phyloP scores from a whole-genome alignment of 176 grass and related monocot species.

The Thinopyrum elongatum region DNA sequence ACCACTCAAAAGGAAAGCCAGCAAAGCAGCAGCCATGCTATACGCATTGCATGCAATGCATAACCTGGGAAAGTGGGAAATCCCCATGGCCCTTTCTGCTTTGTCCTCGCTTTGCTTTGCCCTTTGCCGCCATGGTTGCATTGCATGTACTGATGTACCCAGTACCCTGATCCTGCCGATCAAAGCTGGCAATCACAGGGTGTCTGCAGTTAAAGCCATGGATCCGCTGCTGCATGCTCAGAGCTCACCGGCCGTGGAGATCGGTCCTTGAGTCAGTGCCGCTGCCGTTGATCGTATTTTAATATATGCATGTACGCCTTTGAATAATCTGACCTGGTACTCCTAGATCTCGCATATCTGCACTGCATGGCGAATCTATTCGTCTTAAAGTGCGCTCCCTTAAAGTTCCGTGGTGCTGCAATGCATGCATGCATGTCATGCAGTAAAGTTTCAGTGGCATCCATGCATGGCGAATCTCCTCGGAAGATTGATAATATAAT shows the following conservation, averaged over 20 bases:
- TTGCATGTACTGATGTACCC: too few species aligned
- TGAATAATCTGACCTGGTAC: not conserved
- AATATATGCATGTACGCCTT: too few species aligned
- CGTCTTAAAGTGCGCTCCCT: too few species aligned
- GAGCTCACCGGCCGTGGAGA: not conserved
- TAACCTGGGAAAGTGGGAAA: constrained; percentile 1
- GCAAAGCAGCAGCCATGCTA: too few species aligned
- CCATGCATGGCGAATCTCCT: not conserved
- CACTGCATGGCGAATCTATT: too few species aligned
- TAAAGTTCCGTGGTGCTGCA: too few species aligned
- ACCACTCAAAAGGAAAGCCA: not conserved
- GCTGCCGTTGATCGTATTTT: not conserved
- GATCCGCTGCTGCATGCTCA: not conserved
- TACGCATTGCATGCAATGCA: not conserved
- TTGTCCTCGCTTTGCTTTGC: not conserved
- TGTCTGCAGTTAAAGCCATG: not conserved
- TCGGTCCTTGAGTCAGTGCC: not conserved
- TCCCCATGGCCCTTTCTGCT: too few species aligned
- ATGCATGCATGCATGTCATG: too few species aligned
- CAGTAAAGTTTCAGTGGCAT: too few species aligned
- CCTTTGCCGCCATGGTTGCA: not conserved
- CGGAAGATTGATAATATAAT: too few species aligned
- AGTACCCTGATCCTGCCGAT: not conserved
- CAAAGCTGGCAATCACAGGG: not conserved
- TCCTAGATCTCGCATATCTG: too few species aligned